Base-by-base conservation (phyloP, 2,329 filamentous ascomycete genomes). In the Hymenoscyphus fructigenus region DNA sequence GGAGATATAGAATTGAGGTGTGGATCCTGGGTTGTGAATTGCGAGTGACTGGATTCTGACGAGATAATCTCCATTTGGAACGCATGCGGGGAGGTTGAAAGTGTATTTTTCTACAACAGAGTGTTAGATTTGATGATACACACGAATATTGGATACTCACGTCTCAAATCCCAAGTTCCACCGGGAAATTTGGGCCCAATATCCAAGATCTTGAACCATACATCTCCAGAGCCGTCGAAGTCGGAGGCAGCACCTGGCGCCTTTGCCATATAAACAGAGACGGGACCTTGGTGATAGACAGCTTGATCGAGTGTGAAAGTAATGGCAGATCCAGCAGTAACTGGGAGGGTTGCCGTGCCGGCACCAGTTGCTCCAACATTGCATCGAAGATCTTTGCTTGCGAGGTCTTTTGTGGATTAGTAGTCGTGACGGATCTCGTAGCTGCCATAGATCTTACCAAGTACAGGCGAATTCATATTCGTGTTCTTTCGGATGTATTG, bases 381-480 rank as follows among this genome's bases (percentile, higher is more conserved):
- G 75, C 79, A 82, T 28, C 79, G 73, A 38, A 82, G 72, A 66
- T 81, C 78, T 69, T 85, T 83, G 10, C 74, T 76, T 10, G 78
- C 78, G 20, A 78, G 79, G 7, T 85, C 85, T 60, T 32, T 20
- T 10, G 23, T 2, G 28, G 1, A 32, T 62, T 44, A 41, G 32
- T n/a, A 9, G 14, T 29, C 23, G 36, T 23, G 29, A 59, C 2
- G 14, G 15, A 23, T 38, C 2, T 38, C 9, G 32, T 47, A 32
- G 26, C 41, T 23, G 23, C 17, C 20, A 14, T 32, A 10, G 53
- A 15, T 20, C 50, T 17, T 59, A 66, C 65, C 62, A 7, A 75
- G 75, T 12, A 88, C 69, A 7, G 78, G 79, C 68, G 87, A 78
- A 56, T 81, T 79, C 72, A 86, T 85, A 23, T 69, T 69, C 12